A percentile compares a stretch with the other conserved stretches of the same genome.
Evolutionary conservation across 2,329 filamentous ascomycete genomes (phyloP).

Genomic region (Aureobasidium sp.): DNA sequence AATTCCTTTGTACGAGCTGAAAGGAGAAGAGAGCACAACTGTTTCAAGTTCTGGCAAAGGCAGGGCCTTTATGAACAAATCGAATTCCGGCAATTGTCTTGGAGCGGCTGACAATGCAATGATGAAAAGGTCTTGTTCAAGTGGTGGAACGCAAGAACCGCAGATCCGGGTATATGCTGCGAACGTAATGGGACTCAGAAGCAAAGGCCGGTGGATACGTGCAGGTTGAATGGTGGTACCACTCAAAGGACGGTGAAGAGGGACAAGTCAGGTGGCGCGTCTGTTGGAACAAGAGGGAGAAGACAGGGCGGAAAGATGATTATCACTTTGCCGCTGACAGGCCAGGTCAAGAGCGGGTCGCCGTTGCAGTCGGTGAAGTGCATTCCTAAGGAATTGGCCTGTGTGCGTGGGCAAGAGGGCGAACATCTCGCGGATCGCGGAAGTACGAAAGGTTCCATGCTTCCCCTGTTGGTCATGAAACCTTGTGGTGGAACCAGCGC

Average conservation of each 20-base stretch:
- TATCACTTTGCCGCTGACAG: conserved; percentile 10
- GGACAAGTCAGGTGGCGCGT: conserved; percentile 6
- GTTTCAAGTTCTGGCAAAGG: conserved; percentile 14
- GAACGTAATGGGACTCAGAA: conserved; percentile 6
- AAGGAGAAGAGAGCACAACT: conserved; percentile 7
- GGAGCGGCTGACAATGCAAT: conserved; percentile 14
- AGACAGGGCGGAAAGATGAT: conserved; percentile 12
- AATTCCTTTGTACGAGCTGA: conserved; percentile 9
- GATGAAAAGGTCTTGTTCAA: conserved; percentile 6
- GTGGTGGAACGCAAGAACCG: conserved; percentile 8
- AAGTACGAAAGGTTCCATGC: conserved; percentile 15
- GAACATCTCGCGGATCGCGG: conserved; percentile 12
- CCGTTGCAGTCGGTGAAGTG: conserved; percentile 15
- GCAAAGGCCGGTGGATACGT: conserved; percentile 4
- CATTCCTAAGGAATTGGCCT: conserved; percentile 13
- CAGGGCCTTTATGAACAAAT: conserved; percentile 7
- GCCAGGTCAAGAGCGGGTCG: conserved; percentile 9
- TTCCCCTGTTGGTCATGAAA: conserved; percentile 16
- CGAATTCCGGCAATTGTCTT: background rate
- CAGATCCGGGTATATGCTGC: conserved; percentile 9
- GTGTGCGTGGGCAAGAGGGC: conserved; percentile 5
- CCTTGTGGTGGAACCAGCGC: conserved; percentile 15
- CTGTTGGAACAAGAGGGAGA: conserved; percentile 2
- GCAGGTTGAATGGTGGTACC: conserved; percentile 1
- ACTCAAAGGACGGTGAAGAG: conserved; percentile 9